phyloP scores from a whole-genome alignment of 179 eudicot genomes.

The Spinacia oleracea region DNA sequence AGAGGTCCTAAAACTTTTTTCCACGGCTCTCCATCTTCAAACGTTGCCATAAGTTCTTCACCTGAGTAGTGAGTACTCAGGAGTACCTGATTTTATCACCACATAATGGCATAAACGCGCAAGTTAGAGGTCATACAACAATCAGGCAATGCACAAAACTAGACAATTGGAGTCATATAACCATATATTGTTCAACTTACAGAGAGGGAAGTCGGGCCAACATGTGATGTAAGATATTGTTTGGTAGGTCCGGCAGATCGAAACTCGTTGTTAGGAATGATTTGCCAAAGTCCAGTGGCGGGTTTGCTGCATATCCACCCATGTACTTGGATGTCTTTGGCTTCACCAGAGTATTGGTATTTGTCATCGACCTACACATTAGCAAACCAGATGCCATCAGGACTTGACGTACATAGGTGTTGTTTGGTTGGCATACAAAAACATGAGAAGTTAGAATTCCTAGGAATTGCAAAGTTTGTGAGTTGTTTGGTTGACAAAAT shows the following conservation, averaged over 20 bases:
- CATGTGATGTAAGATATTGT: conserved; percentile 94
- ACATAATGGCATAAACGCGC: not conserved
- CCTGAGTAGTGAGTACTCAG: conserved; percentile 84
- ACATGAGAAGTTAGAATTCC: too few species aligned
- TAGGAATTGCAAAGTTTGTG: too few species aligned
- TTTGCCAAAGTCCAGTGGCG: conserved; percentile 92
- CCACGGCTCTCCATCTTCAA: conserved; percentile 73
- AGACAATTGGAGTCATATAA: not conserved
- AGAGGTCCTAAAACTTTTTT: conserved; percentile 94
- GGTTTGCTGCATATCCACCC: conserved; percentile 84
- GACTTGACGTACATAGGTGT: not conserved
- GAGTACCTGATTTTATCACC: conserved; percentile 57
- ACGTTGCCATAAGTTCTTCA: conserved; percentile 54
- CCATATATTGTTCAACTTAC: conserved; percentile 41
- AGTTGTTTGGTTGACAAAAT: too few species aligned
- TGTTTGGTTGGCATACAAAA: too few species aligned
- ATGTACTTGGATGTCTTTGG: conserved; percentile 82
- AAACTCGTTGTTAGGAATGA: conserved; percentile 85
- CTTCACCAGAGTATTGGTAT: conserved; percentile 87
- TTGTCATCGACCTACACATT: conserved; percentile 82
- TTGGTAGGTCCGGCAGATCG: conserved; percentile 92
- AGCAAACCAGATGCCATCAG: not conserved
- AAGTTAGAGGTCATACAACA: not conserved
- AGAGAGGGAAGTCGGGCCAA: conserved; percentile 84
- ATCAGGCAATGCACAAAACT: conserved; percentile 1